Percentiles rank a stretch among this genome's conserved stretches.
phyloP scores from a whole-genome alignment of 2,329 filamentous ascomycete genomes.

The Stagonosporopsis vannaccii region DNA sequence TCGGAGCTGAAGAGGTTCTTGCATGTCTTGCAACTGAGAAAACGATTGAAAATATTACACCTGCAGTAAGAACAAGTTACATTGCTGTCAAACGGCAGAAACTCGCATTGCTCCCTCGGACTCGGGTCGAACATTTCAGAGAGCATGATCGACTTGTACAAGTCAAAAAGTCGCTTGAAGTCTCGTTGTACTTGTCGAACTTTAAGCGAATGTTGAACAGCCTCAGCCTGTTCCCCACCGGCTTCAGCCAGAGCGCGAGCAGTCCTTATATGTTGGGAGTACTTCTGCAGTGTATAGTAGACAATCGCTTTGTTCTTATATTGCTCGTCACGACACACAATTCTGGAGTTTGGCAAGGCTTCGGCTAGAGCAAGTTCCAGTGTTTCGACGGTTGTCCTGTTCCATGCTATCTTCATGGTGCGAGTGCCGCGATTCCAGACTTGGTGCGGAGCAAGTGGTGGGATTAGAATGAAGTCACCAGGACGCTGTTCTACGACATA shows the following conservation, averaged over 20 bases:
- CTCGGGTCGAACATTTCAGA: constrained; percentile 83
- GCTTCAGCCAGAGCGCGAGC: constrained; percentile 64
- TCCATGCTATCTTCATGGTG: constrained; percentile 98
- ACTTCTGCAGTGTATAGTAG: constrained; percentile 85
- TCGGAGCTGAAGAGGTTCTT: constrained; percentile 70
- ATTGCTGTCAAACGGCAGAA: constrained; percentile 83
- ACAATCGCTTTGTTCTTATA: constrained; percentile 99
- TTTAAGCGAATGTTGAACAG: constrained; percentile 54
- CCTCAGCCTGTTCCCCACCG: constrained; percentile 46
- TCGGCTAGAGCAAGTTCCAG: constrained; percentile 85
- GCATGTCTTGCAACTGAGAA: constrained; percentile 89
- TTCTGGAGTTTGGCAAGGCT: constrained; percentile 83
- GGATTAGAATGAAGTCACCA: constrained; percentile 93
- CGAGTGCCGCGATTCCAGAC: constrained; percentile 97
- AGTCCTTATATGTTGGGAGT: constrained; percentile 66
- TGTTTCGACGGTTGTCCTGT: constrained; percentile 90
- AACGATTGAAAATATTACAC: constrained; percentile 96
- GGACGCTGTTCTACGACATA: constrained; percentile 90
- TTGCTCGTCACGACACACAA: constrained; percentile 96
- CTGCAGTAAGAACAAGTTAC: constrained; percentile 96
- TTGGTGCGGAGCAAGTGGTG: constrained; percentile 91
- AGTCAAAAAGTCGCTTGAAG: constrained; percentile 78
- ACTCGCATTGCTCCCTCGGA: constrained; percentile 74
- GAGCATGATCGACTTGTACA: constrained; percentile 80
- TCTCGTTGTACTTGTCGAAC: constrained; percentile 79